Conservation (phyloP, 2,329 filamentous ascomycete species). For the Golovinomyces cichoracearum region DNA sequence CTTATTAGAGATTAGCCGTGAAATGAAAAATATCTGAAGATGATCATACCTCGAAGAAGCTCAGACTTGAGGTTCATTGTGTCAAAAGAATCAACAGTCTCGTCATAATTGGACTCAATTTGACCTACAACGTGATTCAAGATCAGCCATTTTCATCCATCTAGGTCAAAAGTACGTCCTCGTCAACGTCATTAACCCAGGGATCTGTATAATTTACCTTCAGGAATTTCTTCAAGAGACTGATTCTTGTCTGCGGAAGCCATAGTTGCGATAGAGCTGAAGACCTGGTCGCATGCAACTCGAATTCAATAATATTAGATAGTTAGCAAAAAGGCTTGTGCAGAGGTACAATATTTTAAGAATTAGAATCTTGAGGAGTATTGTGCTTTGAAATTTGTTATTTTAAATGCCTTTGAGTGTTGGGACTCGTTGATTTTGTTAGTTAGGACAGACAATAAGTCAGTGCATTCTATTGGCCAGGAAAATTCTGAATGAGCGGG, state of each 20-base stretch:
- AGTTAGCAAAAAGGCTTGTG: too few species aligned
- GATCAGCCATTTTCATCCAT: constrained; percentile 9
- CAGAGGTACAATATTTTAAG: too few species aligned
- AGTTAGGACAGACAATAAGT: too few species aligned
- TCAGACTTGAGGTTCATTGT: constrained; percentile 92
- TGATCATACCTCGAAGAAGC: constrained; percentile 76
- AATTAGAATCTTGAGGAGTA: too few species aligned
- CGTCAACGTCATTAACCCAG: constrained; percentile 2
- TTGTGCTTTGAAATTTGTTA: too few species aligned
- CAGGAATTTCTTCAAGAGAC: constrained; percentile 83
- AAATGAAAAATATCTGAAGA: too few species aligned
- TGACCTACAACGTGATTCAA: constrained; percentile 34
- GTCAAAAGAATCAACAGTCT: constrained; percentile 98
- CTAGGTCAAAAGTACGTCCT: too few species aligned
- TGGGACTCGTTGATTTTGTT: too few species aligned
- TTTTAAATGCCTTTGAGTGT: too few species aligned
- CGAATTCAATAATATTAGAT: too few species aligned
- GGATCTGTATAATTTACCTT: constrained; percentile 35
- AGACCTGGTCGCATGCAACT: not conserved
- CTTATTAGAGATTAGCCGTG: constrained; percentile 18
- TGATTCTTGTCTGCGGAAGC: constrained; percentile 67
- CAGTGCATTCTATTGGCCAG: too few species aligned
- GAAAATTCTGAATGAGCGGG: too few species aligned
- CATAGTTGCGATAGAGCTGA: constrained; percentile 60
- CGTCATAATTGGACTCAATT: constrained; percentile 99